Base-by-base conservation (phyloP, 768 basidiomycete species). In the Termitomyces eurrhizus region DNA sequence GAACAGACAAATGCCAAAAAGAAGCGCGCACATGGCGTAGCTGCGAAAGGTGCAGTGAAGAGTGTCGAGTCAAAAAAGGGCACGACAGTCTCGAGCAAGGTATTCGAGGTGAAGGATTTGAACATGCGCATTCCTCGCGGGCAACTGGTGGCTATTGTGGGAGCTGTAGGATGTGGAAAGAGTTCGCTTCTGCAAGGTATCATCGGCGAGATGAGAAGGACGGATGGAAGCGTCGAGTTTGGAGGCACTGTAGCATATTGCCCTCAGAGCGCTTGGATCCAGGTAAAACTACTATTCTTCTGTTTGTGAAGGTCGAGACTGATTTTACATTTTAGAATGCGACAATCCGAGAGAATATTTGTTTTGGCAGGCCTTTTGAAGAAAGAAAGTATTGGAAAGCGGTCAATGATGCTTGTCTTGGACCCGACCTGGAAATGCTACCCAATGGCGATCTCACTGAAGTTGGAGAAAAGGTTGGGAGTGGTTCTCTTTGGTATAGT, bases 221-320 rank as follows among this genome's bases (percentile, higher is more conserved):
- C 83, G 0, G 70, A 74, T 13, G 93, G 93, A 2, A 80, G 74
- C 9, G 83, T 92, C 42, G 78, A 76, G 36, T 91, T 94, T 67
- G 88, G 91, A 59, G 92, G 89, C 0, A 82, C 83, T 11, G 82
- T 93, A 11, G 87, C 86, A 0, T 93, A 95, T 71, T 95, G 91
- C 65, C 86, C 88, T 16, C 95, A 98, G 69, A 87, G 80, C 48
- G 89, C 94, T 12, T 97, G 94, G 93, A 95, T 98, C 60, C 92
- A 94, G 72, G 86, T 83, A 60, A n/a, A 63, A 61, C 60, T 33
- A 16, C 21, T 36, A 29, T 3, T 60, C 26, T 56, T 33, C 9
- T 49, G 24, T 36, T 57, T 59, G 26, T 52, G 18, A 29, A 66
- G 26, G 39, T 54, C 63, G 7, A 46, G 51, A 36, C 24, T 29